Percentiles rank a stretch among this genome's conserved stretches.
These are phyloP conservation scores for Polyrhizophydium stewartii DNA, from an alignment of 371 early-diverging fungal genomes.

Conservation along the genomic window DNA sequence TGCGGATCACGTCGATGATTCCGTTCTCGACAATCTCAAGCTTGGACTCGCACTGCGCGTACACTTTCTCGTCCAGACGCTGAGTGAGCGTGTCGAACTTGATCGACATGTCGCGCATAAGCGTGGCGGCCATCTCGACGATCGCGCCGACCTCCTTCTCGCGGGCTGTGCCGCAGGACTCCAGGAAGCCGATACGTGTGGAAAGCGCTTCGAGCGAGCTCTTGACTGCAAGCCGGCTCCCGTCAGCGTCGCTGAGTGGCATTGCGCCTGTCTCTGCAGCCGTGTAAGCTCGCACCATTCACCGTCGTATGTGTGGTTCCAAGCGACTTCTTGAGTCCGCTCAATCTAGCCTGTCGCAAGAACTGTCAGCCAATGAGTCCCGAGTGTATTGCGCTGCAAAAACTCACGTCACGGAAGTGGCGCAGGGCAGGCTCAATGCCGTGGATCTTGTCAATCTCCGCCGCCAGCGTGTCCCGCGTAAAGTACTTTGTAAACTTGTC, in stretches of 20 bases:
- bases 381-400: conserved; percentile 5
- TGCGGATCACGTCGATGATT: conserved; percentile 9
- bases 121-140: conserved; percentile 14
- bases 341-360: conserved; percentile 22
- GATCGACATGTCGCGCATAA: conserved; percentile 13
- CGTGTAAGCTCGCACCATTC: conserved; percentile 3
- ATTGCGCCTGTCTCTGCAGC: background rate
- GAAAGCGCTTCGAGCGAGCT: conserved; percentile 24
- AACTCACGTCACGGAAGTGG: conserved; percentile 17
- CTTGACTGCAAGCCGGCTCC: conserved; percentile 2
- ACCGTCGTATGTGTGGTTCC: conserved; percentile 22
- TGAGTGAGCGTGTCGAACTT: conserved; percentile 12
- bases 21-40: conserved; percentile 14
- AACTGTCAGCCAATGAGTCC: background rate
- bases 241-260: background rate
- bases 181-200: conserved; percentile 21
- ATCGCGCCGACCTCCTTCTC: conserved; percentile 33
- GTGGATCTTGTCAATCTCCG: conserved; percentile 31
- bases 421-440: conserved; percentile 22
- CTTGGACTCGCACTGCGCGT: conserved; percentile 17
- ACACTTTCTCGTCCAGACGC: conserved; percentile 15
- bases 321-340: conserved; percentile 22
- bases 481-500: conserved; percentile 30
- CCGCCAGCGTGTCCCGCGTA: conserved; percentile 18
- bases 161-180: conserved; percentile 15